phyloP scores from a whole-genome alignment of 2,329 filamentous ascomycete genomes.

The Colletotrichum destructivum region DNA sequence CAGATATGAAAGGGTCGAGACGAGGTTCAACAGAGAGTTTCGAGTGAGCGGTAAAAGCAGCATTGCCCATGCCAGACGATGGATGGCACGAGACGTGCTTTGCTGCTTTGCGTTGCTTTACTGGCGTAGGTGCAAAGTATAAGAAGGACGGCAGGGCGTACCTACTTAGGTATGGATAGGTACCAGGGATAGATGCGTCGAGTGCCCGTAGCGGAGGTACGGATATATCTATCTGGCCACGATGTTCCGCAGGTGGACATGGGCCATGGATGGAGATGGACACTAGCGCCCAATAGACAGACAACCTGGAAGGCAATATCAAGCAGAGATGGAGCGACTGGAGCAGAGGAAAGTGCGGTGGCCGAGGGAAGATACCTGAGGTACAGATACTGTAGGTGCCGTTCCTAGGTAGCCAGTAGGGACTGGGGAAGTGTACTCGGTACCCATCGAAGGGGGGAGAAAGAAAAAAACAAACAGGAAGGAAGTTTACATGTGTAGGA shows the following conservation, averaged over 20 bases:
- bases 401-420: too few species aligned
- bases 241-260: not conserved
- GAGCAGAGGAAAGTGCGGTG: constrained; percentile 6
- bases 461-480: not conserved
- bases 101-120: constrained; percentile 3
- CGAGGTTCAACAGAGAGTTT: not conserved
- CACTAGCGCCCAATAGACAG: not conserved
- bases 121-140: not conserved
- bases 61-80: not conserved
- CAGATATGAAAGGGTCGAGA: not conserved
- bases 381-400: not conserved
- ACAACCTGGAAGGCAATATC: not conserved
- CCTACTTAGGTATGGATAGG: too few species aligned
- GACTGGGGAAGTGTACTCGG: too few species aligned
- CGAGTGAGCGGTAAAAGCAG: not conserved
- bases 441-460: not conserved
- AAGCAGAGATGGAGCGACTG: constrained; percentile 1
- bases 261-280: constrained; percentile 1
- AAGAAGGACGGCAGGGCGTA: not conserved
- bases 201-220: too few species aligned
- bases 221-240: too few species aligned
- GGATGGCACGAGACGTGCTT: constrained; percentile 13
- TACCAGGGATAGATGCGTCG: too few species aligned
- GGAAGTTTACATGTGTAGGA: not conserved
- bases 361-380: constrained; percentile 19